These are phyloP conservation scores for Vigna trinervia DNA, from an alignment of 306 rosid genomes.

Conservation along the genomic window DNA sequence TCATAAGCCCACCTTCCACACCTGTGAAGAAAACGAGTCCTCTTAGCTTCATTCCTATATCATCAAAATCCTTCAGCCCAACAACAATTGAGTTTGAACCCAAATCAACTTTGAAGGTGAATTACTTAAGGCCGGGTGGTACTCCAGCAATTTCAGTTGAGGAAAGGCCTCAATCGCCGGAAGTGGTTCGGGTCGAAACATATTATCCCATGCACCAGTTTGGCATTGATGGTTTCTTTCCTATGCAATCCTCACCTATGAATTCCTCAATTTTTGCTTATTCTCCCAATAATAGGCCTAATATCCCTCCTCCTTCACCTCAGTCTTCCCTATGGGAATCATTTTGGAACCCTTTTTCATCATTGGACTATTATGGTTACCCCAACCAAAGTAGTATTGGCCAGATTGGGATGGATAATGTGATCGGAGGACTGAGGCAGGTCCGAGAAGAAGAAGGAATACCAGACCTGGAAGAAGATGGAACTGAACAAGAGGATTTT, in stretches of 20 bases:
- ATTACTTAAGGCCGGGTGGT: conserved; percentile 76
- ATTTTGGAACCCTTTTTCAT: conserved; percentile 92
- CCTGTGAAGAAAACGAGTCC: conserved; percentile 67
- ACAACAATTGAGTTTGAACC: conserved; percentile 56
- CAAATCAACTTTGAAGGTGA: conserved; percentile 61
- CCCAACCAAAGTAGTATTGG: conserved; percentile 62
- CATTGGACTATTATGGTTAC: conserved; percentile 80
- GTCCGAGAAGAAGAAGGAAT: conserved; percentile 90
- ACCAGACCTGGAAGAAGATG: conserved; percentile 87
- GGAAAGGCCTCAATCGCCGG: conserved; percentile 84
- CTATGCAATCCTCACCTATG: conserved; percentile 70
- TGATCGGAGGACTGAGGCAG: conserved; percentile 69
- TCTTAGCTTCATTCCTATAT: conserved; percentile 64
- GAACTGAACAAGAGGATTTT: conserved; percentile 62
- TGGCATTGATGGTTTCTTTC: conserved; percentile 67
- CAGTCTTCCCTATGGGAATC: conserved; percentile 87
- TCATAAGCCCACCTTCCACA: conserved; percentile 65
- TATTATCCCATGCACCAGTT: conserved; percentile 64
- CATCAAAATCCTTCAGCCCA: conserved; percentile 60
- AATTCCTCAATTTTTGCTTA: conserved; percentile 64
- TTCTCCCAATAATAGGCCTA: conserved; percentile 67
- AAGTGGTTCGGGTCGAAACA: conserved; percentile 67
- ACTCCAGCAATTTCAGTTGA: conserved; percentile 74
- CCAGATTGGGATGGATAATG: conserved; percentile 63
- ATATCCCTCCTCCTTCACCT: conserved; percentile 79